Evolutionary conservation across 1,284 basidiomycete genomes (phyloP).

Genomic region (Cerrena zonata): DNA sequence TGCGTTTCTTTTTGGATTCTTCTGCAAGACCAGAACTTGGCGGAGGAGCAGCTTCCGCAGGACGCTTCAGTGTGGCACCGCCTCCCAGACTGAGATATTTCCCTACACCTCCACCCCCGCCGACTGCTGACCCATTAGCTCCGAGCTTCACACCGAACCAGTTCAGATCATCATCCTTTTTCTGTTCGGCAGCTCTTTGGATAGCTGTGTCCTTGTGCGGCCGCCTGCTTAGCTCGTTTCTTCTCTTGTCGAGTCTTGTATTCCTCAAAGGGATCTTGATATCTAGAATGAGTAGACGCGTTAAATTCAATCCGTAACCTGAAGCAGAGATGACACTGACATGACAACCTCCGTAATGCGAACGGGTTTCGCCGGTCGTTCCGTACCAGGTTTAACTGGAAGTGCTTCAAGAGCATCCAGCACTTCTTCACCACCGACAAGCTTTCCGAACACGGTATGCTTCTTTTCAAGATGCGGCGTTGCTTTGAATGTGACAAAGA

Average conservation of each 20-base stretch:
- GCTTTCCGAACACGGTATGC: constrained; percentile 94
- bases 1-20: constrained; percentile 65
- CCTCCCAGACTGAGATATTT: constrained; percentile 53
- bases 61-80: constrained; percentile 37
- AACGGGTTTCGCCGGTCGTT: constrained; percentile 80
- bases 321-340: constrained; percentile 36
- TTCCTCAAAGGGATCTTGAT: constrained; percentile 82
- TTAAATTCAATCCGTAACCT: neutral
- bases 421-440: constrained; percentile 91
- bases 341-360: constrained; percentile 74
- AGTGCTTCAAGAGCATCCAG: constrained; percentile 79
- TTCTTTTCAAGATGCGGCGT: constrained; percentile 79
- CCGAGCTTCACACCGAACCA: constrained; percentile 82
- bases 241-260: constrained; percentile 73
- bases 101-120: constrained; percentile 39
- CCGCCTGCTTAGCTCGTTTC: constrained; percentile 65
- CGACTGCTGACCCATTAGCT: constrained; percentile 26
- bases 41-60: constrained; percentile 20
- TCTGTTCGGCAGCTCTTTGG: constrained; percentile 34
- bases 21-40: constrained; percentile 22
- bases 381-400: constrained; percentile 77
- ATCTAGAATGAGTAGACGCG: constrained; percentile 34
- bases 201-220: constrained; percentile 37
- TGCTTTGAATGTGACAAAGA: constrained; percentile 81
- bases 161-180: constrained; percentile 59